These are phyloP conservation scores for Serendipita vermifera DNA, from an alignment of 768 basidiomycete genomes.

Conservation along the genomic window DNA sequence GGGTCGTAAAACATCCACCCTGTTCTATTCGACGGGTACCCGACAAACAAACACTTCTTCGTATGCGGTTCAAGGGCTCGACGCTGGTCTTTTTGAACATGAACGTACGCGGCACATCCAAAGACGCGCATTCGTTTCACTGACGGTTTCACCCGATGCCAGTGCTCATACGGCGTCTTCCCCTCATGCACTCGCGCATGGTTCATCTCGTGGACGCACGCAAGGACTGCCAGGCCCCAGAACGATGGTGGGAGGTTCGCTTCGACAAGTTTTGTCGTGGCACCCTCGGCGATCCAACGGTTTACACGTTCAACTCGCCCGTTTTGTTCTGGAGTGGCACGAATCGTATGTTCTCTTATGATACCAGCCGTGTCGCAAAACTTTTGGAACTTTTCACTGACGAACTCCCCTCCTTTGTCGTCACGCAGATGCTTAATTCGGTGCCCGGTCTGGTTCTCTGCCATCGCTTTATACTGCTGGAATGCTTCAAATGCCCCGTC, in stretches of 20 bases:
- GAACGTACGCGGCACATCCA: slow-evolving; percentile 30
- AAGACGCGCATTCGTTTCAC: slow-evolving; percentile 27
- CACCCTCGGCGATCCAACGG: slow-evolving; percentile 8
- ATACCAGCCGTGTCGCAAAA: background rate
- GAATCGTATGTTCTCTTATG: background rate
- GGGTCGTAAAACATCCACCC: slow-evolving; percentile 29
- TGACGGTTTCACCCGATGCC: slow-evolving; percentile 14
- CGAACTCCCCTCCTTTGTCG: slow-evolving; percentile 7
- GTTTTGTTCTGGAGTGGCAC: slow-evolving; percentile 6
- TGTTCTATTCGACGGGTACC: slow-evolving; percentile 24
- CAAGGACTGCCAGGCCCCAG: slow-evolving; percentile 16
- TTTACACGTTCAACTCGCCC: slow-evolving; percentile 6
- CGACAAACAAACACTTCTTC: slow-evolving; percentile 28
- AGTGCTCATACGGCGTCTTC: slow-evolving; percentile 15
- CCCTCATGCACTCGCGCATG: slow-evolving; percentile 11
- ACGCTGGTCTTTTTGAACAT: slow-evolving; percentile 23
- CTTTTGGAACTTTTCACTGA: background rate
- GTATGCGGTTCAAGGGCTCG: slow-evolving; percentile 14
- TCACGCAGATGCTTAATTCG: background rate
- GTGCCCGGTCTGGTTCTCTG: slow-evolving; percentile 4
- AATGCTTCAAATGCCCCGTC: background rate
- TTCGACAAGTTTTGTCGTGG: slow-evolving; percentile 17
- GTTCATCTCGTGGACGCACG: slow-evolving; percentile 14
- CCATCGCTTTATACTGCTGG: background rate
- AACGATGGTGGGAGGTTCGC: slow-evolving; percentile 12